phyloP scores from a whole-genome alignment of 2,329 filamentous ascomycete species.

The Metarhizium humberi region DNA sequence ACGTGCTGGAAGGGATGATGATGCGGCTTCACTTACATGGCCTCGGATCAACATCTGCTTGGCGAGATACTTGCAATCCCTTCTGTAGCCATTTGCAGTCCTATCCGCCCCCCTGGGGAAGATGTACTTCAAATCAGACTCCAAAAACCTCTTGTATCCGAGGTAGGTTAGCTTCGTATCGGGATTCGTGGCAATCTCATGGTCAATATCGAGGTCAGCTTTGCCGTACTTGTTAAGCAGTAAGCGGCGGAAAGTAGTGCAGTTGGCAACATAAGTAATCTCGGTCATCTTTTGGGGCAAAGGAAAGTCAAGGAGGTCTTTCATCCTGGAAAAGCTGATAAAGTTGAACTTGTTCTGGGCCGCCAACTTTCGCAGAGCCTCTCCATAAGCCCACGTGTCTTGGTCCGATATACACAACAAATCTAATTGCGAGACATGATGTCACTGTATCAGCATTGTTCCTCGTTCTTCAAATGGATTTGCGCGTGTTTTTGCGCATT shows the following conservation, averaged over 20 bases:
- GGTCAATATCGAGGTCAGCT: constrained; percentile 17
- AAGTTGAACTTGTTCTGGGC: neutral
- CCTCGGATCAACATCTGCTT: constrained; percentile 22
- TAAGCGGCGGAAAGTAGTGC: constrained; percentile 18
- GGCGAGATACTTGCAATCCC: constrained; percentile 18
- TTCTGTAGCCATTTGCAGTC: constrained; percentile 14
- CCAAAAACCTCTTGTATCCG: constrained; percentile 19
- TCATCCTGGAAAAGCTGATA: neutral
- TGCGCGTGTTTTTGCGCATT: no score
- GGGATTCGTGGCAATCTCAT: constrained; percentile 17
- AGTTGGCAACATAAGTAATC: constrained; percentile 26
- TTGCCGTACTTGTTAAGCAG: constrained; percentile 16
- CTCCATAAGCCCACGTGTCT: constrained; percentile 39
- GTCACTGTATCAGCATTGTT: neutral
- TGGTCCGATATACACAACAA: constrained; percentile 36
- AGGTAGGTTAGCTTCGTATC: constrained; percentile 21
- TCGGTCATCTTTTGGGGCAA: constrained; percentile 30
- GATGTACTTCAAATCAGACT: constrained; percentile 19
- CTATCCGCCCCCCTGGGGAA: constrained; percentile 14
- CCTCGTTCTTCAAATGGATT: no score
- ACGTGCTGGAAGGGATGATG: neutral
- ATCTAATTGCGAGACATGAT: constrained; percentile 20
- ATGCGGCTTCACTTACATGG: constrained; percentile 12
- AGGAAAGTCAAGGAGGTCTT: constrained; percentile 26
- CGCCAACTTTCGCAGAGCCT: constrained; percentile 29